These are phyloP conservation scores for Quercus phellos DNA, from an alignment of 331 rosid genomes.

Conservation along the genomic window DNA sequence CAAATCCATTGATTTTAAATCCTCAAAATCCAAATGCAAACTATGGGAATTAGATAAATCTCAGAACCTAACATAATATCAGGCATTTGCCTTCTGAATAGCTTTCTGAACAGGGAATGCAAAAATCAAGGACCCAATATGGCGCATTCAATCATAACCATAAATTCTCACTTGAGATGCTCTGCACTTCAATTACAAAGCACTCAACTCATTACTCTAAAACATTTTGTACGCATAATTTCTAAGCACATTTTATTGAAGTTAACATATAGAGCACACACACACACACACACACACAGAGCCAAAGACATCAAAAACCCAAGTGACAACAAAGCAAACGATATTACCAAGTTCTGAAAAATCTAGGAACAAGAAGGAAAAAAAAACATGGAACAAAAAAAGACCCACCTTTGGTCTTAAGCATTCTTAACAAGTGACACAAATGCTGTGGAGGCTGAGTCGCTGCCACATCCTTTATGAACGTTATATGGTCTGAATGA, in stretches of 20 bases:
- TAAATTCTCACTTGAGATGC: not conserved
- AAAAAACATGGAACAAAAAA: not conserved
- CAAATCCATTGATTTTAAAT: no score
- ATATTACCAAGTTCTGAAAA: not conserved
- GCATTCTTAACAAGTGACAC: slow-evolving; percentile 51
- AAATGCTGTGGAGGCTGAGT: slow-evolving; percentile 77
- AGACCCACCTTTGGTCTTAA: slow-evolving; percentile 63
- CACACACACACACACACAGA: not conserved
- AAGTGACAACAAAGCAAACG: not conserved
- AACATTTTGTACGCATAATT: not conserved
- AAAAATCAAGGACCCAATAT: not conserved
- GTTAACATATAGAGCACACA: not conserved
- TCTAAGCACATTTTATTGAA: not conserved
- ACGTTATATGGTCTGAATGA: slow-evolving; percentile 65
- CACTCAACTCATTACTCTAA: not conserved
- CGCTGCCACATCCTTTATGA: slow-evolving; percentile 76
- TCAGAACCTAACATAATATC: not conserved
- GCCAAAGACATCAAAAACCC: not conserved
- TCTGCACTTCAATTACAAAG: not conserved
- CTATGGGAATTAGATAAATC: no score
- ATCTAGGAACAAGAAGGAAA: not conserved
- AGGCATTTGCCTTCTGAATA: not conserved
- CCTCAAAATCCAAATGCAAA: no score
- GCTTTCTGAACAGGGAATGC: not conserved
- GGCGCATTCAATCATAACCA: not conserved